Conservation (phyloP, 2,329 filamentous ascomycete species). For the Ascochyta pisi region DNA sequence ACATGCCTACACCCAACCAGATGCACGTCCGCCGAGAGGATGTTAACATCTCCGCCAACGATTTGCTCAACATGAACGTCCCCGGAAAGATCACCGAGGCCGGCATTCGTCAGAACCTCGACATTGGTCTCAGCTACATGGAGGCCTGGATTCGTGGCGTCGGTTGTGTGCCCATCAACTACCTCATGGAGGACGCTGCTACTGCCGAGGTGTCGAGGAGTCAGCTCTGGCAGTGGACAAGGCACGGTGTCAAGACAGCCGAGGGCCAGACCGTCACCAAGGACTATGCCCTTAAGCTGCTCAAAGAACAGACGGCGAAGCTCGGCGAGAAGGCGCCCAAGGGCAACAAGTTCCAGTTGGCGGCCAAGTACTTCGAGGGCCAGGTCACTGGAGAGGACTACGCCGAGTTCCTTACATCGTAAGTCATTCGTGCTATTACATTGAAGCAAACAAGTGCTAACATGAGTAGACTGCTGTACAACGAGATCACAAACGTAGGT, state of each 20-base stretch:
- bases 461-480: slow-evolving; percentile 74
- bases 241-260: slow-evolving; percentile 73
- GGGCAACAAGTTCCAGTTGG: slow-evolving; percentile 91
- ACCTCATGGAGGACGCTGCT: slow-evolving; percentile 96
- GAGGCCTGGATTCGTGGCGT: slow-evolving; percentile 96
- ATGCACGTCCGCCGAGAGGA: slow-evolving; percentile 90
- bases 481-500: slow-evolving; percentile 82
- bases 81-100: slow-evolving; percentile 90
- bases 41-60: slow-evolving; percentile 82
- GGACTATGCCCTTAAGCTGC: slow-evolving; percentile 82
- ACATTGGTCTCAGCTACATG: slow-evolving; percentile 97
- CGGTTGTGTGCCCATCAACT: slow-evolving; percentile 97
- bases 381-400: slow-evolving; percentile 98
- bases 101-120: slow-evolving; percentile 96
- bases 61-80: slow-evolving; percentile 97
- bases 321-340: slow-evolving; percentile 76
- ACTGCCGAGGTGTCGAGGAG: slow-evolving; percentile 94
- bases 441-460: slow-evolving; percentile 14
- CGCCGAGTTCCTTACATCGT: slow-evolving; percentile 91
- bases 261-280: slow-evolving; percentile 95
- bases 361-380: slow-evolving; percentile 87
- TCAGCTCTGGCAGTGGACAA: slow-evolving; percentile 97
- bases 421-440: slow-evolving; percentile 49
- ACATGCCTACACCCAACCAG: slow-evolving; percentile 99
- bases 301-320: slow-evolving; percentile 83